phyloP scores from a whole-genome alignment of 371 early-diverging fungal species.

The Circinella minor region DNA sequence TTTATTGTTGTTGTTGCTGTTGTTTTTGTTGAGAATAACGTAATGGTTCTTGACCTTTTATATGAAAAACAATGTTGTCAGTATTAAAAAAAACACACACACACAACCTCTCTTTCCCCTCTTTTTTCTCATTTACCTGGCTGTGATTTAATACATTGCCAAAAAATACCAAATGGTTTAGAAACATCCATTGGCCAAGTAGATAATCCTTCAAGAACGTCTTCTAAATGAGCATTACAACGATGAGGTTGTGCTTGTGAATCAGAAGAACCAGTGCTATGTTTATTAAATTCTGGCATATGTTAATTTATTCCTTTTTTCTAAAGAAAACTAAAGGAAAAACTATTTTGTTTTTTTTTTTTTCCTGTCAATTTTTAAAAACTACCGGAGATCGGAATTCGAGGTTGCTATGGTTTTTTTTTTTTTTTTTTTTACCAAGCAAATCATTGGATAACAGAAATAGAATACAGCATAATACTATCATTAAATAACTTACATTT shows the following conservation, averaged over 20 bases:
- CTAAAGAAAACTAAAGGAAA: not conserved
- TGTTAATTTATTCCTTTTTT: not conserved
- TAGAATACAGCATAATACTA: too few species aligned
- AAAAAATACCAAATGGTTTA: slow-evolving; percentile 39
- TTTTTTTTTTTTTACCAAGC: too few species aligned
- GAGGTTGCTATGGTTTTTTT: too few species aligned
- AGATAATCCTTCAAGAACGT: slow-evolving; percentile 44
- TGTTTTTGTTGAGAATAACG: not conserved
- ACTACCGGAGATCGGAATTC: too few species aligned
- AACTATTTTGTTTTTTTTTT: not conserved
- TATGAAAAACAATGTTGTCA: not conserved
- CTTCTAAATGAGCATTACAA: slow-evolving; percentile 54
- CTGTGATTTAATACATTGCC: slow-evolving; percentile 20
- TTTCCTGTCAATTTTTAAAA: not conserved
- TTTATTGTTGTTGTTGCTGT: not conserved
- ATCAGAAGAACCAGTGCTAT: slow-evolving; percentile 17
- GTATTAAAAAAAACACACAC: not conserved
- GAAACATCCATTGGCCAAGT: slow-evolving; percentile 52
- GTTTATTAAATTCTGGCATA: slow-evolving; percentile 17
- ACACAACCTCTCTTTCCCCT: not conserved
- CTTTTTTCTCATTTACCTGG: slow-evolving; percentile 16
- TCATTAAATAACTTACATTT: too few species aligned
- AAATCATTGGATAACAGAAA: too few species aligned
- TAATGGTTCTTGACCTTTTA: not conserved
- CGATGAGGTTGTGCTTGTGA: slow-evolving; percentile 22